Evolutionary conservation across 2,329 filamentous ascomycete species (phyloP).

Genomic region (Talaromyces rugulosus): DNA sequence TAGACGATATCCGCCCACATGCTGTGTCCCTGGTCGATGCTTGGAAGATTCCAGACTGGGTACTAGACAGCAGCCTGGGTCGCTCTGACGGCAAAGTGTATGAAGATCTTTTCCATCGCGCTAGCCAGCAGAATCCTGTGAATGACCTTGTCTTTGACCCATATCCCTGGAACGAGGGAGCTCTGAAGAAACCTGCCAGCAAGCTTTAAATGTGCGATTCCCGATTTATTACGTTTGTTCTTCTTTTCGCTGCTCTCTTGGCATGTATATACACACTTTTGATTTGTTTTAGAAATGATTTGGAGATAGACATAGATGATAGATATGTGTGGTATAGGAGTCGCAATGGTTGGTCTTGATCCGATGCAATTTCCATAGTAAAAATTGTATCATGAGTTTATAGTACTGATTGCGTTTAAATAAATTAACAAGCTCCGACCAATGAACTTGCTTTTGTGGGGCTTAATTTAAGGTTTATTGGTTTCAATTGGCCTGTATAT

Average conservation of each 20-base stretch:
- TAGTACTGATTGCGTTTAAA: no score
- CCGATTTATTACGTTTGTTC: neutral
- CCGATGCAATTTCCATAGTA: neutral
- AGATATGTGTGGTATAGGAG: neutral
- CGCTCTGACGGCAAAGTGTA: constrained; percentile 71
- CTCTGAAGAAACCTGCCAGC: neutral
- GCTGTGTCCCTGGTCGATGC: constrained; percentile 67
- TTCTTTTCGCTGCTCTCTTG: neutral
- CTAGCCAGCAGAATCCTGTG: constrained; percentile 67
- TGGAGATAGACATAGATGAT: constrained; percentile 1
- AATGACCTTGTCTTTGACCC: constrained; percentile 70
- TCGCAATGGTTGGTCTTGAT: neutral
- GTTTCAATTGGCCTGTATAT: neutral
- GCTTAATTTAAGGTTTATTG: neutral
- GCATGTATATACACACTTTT: neutral
- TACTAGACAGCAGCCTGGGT: constrained; percentile 67
- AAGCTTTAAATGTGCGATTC: neutral
- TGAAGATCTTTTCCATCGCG: constrained; percentile 70
- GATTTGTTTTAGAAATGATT: neutral
- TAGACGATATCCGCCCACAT: constrained; percentile 70
- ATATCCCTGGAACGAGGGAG: neutral
- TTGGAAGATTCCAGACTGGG: constrained; percentile 76
- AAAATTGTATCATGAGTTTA: neutral
- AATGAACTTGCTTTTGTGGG: neutral
- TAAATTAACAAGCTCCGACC: neutral